phyloP scores from a whole-genome alignment of 768 basidiomycete genomes.

The Mycena floridula region DNA sequence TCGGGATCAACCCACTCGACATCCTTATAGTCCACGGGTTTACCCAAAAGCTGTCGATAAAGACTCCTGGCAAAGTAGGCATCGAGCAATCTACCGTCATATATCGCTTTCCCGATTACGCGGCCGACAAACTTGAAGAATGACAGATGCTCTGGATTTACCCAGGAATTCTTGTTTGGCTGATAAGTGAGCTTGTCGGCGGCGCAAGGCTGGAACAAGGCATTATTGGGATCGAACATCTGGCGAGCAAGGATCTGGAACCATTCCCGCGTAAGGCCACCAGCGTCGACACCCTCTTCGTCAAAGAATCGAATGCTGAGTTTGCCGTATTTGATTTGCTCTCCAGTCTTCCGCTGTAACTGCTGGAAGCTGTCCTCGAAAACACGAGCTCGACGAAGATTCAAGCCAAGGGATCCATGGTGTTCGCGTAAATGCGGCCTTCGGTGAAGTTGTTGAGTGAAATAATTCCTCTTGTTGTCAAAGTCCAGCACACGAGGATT shows the following conservation, averaged over 20 bases:
- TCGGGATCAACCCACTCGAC: constrained; percentile 98
- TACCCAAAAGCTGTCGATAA: constrained; percentile 91
- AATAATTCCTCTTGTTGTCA: constrained; percentile 98
- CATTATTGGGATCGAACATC: constrained; percentile 99
- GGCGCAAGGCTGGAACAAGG: constrained; percentile 95
- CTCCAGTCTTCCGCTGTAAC: constrained; percentile 83
- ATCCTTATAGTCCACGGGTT: constrained; percentile 92
- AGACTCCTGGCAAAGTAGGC: constrained; percentile 97
- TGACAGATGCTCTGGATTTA: constrained; percentile 91
- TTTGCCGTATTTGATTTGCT: constrained; percentile 97
- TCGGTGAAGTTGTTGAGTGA: constrained; percentile 86
- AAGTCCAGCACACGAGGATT: constrained; percentile 97
- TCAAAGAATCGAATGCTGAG: constrained; percentile 94
- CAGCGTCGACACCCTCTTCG: constrained; percentile 98
- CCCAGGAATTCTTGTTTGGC: constrained; percentile 88
- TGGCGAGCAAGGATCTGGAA: constrained; percentile 96
- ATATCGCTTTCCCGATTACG: constrained; percentile 96
- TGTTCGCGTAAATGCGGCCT: constrained; percentile 77
- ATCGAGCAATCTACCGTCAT: constrained; percentile 91
- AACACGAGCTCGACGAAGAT: constrained; percentile 83
- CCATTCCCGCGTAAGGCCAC: constrained; percentile 97
- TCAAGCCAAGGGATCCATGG: constrained; percentile 77
- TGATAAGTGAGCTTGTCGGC: constrained; percentile 95
- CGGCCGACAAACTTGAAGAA: constrained; percentile 99
- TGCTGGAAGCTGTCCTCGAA: constrained; percentile 98